Evolutionary conservation across 2,329 filamentous ascomycete species (phyloP).

Genomic region (Fusarium proliferatum): DNA sequence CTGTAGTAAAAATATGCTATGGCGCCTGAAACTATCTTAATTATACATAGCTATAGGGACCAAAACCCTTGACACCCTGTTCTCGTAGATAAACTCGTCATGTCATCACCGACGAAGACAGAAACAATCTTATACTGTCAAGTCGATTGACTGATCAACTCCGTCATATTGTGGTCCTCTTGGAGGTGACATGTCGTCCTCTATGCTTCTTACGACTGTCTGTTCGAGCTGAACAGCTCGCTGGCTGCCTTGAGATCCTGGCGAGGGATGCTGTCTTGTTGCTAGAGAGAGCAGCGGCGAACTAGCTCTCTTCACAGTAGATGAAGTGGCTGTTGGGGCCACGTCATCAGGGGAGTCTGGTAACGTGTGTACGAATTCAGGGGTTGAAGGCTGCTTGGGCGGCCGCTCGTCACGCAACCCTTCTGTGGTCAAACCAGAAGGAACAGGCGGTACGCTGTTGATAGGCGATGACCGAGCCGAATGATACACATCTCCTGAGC

Average conservation of each 20-base stretch:
- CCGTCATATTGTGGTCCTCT: constrained; percentile 47
- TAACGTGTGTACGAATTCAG: constrained; percentile 31
- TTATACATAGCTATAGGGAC: not conserved
- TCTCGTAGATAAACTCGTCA: not conserved
- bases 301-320: constrained; percentile 20
- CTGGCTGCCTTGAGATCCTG: not conserved
- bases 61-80: not conserved
- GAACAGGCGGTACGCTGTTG: constrained; percentile 11
- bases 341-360: constrained; percentile 21
- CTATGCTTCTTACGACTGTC: constrained; percentile 30
- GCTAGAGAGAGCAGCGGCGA: constrained; percentile 18
- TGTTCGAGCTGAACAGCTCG: constrained; percentile 15
- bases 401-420: not conserved
- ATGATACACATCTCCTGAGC: constrained; percentile 31
- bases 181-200: constrained; percentile 20
- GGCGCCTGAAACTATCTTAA: not conserved
- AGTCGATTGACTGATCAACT: constrained; percentile 45
- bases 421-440: constrained; percentile 25
- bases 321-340: not conserved
- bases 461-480: constrained; percentile 41
- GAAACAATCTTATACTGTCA: constrained; percentile 9
- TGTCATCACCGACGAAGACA: not conserved
- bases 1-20: not conserved
- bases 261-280: not conserved
- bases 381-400: not conserved